phyloP scores from a whole-genome alignment of 164 flowering plant species.

The Akebia trifoliata region DNA sequence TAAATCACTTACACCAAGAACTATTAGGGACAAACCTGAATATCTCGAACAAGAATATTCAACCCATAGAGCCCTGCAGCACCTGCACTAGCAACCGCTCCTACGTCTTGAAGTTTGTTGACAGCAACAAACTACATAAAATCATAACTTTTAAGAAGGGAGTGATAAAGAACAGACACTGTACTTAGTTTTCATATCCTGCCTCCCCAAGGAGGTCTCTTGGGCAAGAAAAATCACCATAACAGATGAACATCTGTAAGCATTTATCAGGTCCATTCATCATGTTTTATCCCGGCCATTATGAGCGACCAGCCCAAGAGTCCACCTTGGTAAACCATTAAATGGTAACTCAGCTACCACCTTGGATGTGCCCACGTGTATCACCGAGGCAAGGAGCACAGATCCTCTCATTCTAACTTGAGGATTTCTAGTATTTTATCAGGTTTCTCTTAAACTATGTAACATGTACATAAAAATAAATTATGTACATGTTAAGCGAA shows the following conservation, averaged over 20 bases:
- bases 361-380: no score
- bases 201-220: not conserved
- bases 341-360: no score
- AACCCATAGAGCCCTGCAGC: slow-evolving; percentile 78
- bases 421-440: not conserved
- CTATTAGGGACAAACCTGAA: slow-evolving; percentile 51
- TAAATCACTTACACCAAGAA: slow-evolving; percentile 3
- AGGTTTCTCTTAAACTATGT: not conserved
- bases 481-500: no score
- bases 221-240: not conserved
- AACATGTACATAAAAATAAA: no score
- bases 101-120: slow-evolving; percentile 64
- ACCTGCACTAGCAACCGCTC: slow-evolving; percentile 82
- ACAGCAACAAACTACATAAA: slow-evolving; percentile 57
- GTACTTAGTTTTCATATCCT: not conserved
- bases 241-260: no score
- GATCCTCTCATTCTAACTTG: not conserved
- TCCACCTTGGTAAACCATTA: no score
- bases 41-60: slow-evolving; percentile 71
- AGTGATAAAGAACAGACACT: not conserved
- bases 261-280: no score
- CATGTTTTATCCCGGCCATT: no score
- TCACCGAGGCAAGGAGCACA: no score
- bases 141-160: not conserved
- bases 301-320: no score